These are phyloP conservation scores for Linum tenue DNA, from an alignment of 345 rosid genomes.

Conservation along the genomic window DNA sequence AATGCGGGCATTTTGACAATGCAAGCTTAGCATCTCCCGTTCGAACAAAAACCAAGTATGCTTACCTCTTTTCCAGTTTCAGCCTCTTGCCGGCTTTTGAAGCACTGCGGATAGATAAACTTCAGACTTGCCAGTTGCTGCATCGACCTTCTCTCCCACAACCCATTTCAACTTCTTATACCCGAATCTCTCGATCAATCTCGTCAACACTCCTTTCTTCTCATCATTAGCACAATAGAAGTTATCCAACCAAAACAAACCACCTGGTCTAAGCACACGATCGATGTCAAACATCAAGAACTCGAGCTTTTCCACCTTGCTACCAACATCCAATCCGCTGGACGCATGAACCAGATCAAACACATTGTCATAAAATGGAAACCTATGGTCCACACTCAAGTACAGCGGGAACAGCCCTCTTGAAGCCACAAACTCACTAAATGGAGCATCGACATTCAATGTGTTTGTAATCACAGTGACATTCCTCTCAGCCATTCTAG, in stretches of 20 bases:
- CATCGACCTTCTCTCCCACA: conserved; percentile 66
- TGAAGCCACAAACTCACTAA: conserved; percentile 69
- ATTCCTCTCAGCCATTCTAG: conserved; percentile 86
- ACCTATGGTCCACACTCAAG: conserved; percentile 81
- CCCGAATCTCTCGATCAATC: conserved; percentile 71
- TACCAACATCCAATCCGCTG: conserved; percentile 58
- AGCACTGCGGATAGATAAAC: conserved; percentile 76
- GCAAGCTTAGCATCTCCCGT: too few relatives aligned
- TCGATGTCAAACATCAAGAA: conserved; percentile 93
- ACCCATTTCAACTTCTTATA: conserved; percentile 96
- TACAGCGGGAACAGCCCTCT: conserved; percentile 83
- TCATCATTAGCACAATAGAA: conserved; percentile 55
- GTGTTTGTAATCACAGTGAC: conserved; percentile 67
- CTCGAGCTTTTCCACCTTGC: conserved; percentile 68
- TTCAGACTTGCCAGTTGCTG: conserved; percentile 38
- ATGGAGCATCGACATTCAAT: conserved; percentile 68
- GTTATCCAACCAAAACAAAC: conserved; percentile 84
- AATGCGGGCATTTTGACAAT: not conserved
- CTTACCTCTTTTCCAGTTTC: conserved; percentile 22
- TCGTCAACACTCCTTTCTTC: conserved; percentile 63
- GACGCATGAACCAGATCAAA: conserved; percentile 69
- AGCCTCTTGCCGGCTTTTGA: conserved; percentile 67
- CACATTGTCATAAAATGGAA: conserved; percentile 82
- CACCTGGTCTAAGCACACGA: conserved; percentile 71
- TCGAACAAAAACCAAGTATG: not conserved